Evolutionary conservation across 225 moss, liverwort and hornwort genomes (phyloP), one percentile per base, ranked within the genome.

Genomic region (Neckera pumila): DNA sequence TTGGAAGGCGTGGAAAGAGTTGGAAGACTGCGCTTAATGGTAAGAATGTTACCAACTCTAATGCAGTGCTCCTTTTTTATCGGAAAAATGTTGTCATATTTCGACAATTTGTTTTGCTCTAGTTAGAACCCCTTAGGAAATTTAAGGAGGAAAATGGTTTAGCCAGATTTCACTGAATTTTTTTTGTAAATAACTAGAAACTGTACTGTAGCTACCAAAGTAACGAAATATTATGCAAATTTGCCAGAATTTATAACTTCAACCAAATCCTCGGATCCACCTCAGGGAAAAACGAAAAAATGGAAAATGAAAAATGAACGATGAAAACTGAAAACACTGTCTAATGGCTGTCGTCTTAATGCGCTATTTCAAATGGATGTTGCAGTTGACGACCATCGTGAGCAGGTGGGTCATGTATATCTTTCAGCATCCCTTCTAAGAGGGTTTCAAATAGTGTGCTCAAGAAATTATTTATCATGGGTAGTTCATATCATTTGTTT

Each of bases 1-100:
- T 95, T 86, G 96, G 97, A n/a, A 93, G 80, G 36, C 96, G 91
- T 89, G 95, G 96, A 80, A 93, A 93, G 89, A 94, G 86, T 81
- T 96, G 96, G 97, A 95, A 90, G 65, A 89, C 93, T 85, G 86
- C 86, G 51, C 91, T 97, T 31, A 93, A 89, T 73, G 96, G 96
- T 97, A 94, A 34, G 90, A 61, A 85, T 74, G 17, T 25, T 34
- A 53, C 42, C 47, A 43, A 49, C 26, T 74, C 23, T 54, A 20
- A 79, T 53, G 51, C 33, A 76, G 36, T 38, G 20, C 38, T 51
- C 45, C 11, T n/a, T 36, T 17, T 45, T 51, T 30, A 51, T 20
- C 7, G 17, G 30, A 36, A 62, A 38, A 63, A 14, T 76, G 14
- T 53, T 74, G 20, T 63, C 38, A 38, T 30, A 62, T 38, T 86